phyloP scores from a whole-genome alignment of 164 flowering plant genomes.

The Piper betle region DNA sequence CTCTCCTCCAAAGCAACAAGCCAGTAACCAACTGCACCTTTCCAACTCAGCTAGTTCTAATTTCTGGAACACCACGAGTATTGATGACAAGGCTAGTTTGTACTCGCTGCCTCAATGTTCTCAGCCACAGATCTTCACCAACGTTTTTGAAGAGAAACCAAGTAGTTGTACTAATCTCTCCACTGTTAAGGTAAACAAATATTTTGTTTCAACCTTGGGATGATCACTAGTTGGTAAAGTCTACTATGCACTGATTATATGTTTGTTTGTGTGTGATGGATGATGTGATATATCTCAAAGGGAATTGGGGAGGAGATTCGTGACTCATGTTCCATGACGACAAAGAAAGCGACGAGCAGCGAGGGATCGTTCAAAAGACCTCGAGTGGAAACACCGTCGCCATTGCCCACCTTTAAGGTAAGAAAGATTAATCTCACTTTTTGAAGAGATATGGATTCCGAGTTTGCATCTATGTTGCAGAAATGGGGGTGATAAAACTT shows the following conservation, averaged over 20 bases:
- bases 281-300: conserved; percentile 13
- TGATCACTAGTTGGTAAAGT: no score
- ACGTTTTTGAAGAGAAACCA: conserved; percentile 25
- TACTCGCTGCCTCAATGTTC: conserved; percentile 14
- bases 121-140: conserved; percentile 15
- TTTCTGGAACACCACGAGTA: conserved; percentile 46
- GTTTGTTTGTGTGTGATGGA: no score
- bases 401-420: conserved; percentile 71
- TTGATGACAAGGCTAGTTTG: conserved; percentile 16
- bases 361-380: conserved; percentile 55
- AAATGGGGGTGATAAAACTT: conserved; percentile 4
- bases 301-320: conserved; percentile 25
- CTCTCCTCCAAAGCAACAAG: conserved; percentile 33
- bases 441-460: conserved; percentile 3
- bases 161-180: conserved; percentile 16
- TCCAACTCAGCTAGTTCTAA: conserved; percentile 37
- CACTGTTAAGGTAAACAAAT: conserved; percentile 28
- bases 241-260: no score
- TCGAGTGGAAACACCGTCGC: conserved; percentile 48
- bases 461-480: not conserved
- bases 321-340: conserved; percentile 24
- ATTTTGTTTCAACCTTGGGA: no score
- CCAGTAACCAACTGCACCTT: conserved; percentile 44
- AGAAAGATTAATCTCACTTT: conserved; percentile 1
- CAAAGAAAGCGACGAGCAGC: conserved; percentile 30